Base-by-base conservation (phyloP, 1,139 yeast species). In the Yamadazyma atlantica region DNA sequence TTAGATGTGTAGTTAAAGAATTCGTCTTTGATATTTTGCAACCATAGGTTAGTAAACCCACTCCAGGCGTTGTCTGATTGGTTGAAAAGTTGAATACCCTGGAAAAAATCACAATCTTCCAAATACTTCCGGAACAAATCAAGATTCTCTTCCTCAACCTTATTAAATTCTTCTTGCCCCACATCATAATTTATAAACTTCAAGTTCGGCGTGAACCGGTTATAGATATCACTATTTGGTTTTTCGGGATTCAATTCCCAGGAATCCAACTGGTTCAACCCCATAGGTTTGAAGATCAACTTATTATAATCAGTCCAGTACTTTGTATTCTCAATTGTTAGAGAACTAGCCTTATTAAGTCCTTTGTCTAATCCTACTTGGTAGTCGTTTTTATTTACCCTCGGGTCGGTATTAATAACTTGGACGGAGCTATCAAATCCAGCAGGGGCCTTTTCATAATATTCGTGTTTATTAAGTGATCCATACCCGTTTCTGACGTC, bases 291-390 rank as follows among this genome's bases (percentile, higher is more conserved):
- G 51, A 80, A 80, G 14, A 85, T 74, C 40, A 89, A 72, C 49
- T 80, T 76, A 34, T 82, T 72, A 54, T 83, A 88, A 57, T 89
- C 96, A 0, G 92, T 73, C 97, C 97, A 92, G 52, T 77, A 86
- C 29, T 58, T 60, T 0, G 88, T 77, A 36, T 73, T 75, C 0
- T 51, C 51, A 0, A 51, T 48, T 3, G 58, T 57, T 33, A 85
- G 58, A 6, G 63, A 44, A 8, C 48, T 48, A 0, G 57, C 46
- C 33, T 58, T 50, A 11, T 42, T 40, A 11, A 45, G 31, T 0
- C 80, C 81, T 2, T 55, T 38, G 57, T 86, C 95, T 23, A 88
- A 58, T 2, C 81, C 76, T 27, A 43, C 46, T 54, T 86, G 95
- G 53, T 81, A 87, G 15, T 69, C 73, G 45, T 78, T 79, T 55